Evolutionary conservation across 2,329 filamentous ascomycete species (phyloP).

Genomic region (Erysiphe neolycopersici): DNA sequence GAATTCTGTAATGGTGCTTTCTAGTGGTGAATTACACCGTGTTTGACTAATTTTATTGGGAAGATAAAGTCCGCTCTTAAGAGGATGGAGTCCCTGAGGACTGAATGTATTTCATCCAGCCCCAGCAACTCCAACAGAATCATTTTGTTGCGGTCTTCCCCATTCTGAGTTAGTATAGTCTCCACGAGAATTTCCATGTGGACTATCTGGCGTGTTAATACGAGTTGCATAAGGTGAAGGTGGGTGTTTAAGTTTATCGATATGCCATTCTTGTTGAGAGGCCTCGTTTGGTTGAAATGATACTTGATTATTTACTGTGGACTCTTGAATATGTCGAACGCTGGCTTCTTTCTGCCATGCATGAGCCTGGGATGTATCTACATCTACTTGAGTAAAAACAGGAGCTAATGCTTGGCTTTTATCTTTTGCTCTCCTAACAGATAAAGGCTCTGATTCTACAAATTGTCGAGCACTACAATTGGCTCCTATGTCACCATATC

Average conservation of each 20-base stretch:
- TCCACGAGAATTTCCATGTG: constrained; percentile 6
- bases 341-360: constrained; percentile 65
- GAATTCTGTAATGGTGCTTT: no score
- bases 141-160: constrained; percentile 13
- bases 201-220: constrained; percentile 13
- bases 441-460: constrained; percentile 27
- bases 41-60: no score
- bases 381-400: constrained; percentile 47
- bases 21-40: no score
- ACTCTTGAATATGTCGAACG: constrained; percentile 48
- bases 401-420: constrained; percentile 20
- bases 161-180: constrained; percentile 14
- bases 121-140: constrained; percentile 13
- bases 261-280: constrained; percentile 20
- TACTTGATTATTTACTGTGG: constrained; percentile 15
- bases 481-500: constrained; percentile 51
- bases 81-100: no score
- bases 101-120: constrained; percentile 5
- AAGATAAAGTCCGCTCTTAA: no score
- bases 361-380: constrained; percentile 45
- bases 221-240: constrained; percentile 8
- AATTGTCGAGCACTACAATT: constrained; percentile 27
- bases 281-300: constrained; percentile 21
- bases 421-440: constrained; percentile 27
- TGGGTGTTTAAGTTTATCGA: constrained; percentile 8